phyloP scores from a whole-genome alignment of 345 rosid species.

The Citrus inodora region DNA sequence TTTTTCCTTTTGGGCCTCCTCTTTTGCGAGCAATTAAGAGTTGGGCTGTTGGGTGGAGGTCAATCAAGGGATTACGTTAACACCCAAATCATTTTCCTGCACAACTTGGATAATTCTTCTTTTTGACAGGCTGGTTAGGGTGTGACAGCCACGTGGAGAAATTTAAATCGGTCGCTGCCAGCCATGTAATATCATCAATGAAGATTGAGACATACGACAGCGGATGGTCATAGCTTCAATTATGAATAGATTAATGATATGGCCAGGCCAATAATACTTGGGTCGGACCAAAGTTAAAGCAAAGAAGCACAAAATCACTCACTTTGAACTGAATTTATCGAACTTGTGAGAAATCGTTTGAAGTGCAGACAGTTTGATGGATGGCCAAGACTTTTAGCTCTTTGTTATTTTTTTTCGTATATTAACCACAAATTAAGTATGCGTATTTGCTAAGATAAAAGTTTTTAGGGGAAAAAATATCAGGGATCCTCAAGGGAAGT shows the following conservation, averaged over 20 bases:
- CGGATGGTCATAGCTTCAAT: neutral
- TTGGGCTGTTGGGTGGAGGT: neutral
- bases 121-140: neutral
- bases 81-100: neutral
- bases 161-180: neutral
- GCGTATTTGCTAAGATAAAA: too few relatives aligned
- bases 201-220: neutral
- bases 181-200: neutral
- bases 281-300: neutral
- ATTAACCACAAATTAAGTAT: too few relatives aligned
- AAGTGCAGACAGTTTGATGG: too few relatives aligned
- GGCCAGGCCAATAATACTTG: neutral
- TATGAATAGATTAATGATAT: neutral
- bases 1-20: neutral
- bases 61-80: neutral
- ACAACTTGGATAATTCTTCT: neutral
- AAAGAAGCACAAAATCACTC: neutral
- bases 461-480: too few relatives aligned
- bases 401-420: too few relatives aligned
- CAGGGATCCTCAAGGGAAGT: too few relatives aligned
- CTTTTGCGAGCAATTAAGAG: neutral
- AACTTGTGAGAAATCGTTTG: too few relatives aligned
- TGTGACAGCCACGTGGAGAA: neutral
- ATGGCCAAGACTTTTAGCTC: too few relatives aligned
- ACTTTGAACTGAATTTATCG: too few relatives aligned